Evolutionary conservation across 1,139 yeast genomes (phyloP).

Genomic region (Candida sp.): DNA sequence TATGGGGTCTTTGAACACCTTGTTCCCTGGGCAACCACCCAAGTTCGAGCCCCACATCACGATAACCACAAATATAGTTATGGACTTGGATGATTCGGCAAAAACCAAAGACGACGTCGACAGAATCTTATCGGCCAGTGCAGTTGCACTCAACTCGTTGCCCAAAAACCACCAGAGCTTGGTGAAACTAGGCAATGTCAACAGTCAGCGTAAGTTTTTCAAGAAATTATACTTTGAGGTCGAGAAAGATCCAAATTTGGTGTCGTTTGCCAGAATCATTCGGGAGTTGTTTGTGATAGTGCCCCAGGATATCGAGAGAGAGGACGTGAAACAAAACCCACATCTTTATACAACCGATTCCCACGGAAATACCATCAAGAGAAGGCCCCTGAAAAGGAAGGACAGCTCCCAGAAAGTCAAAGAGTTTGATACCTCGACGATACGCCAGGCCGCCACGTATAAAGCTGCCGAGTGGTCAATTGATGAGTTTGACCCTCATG

Average conservation of each 20-base stretch:
- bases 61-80: constrained; percentile 61
- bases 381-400: constrained; percentile 27
- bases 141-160: constrained; percentile 61
- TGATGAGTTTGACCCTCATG: constrained; percentile 70
- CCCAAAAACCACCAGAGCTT: constrained; percentile 41
- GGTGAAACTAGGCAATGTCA: constrained; percentile 41
- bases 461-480: constrained; percentile 60
- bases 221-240: constrained; percentile 70
- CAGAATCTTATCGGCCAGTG: constrained; percentile 64
- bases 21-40: constrained; percentile 72
- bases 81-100: constrained; percentile 38
- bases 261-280: constrained; percentile 70
- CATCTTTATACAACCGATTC: constrained; percentile 41
- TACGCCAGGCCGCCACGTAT: constrained; percentile 33
- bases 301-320: constrained; percentile 41
- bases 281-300: constrained; percentile 67
- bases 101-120: constrained; percentile 60
- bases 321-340: constrained; percentile 40
- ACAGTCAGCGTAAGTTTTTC: constrained; percentile 51
- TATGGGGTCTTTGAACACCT: constrained; percentile 66
- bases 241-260: constrained; percentile 55
- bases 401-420: constrained; percentile 14
- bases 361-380: constrained; percentile 34
- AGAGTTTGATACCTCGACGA: constrained; percentile 28
- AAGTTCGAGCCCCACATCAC: constrained; percentile 80